Conservation (phyloP, 768 basidiomycete species). For the Tulasnella calospora region DNA sequence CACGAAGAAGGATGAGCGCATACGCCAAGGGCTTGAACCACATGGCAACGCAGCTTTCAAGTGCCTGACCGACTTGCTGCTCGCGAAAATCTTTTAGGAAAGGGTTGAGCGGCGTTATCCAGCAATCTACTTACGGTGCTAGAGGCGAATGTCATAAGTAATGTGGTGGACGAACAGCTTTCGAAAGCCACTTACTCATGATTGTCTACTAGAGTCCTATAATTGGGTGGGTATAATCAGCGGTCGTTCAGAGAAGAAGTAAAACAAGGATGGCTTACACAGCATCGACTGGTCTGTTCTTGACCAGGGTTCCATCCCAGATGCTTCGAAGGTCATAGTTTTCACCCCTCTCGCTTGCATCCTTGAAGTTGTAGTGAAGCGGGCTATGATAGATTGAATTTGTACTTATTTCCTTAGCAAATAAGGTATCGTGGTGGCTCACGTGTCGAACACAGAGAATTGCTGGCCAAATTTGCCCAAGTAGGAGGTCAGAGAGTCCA, state of each 20-base stretch:
- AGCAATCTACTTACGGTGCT: constrained; percentile 14
- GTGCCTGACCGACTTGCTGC: constrained; percentile 29
- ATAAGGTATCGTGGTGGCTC: neutral
- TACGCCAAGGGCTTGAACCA: constrained; percentile 32
- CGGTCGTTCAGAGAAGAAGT: neutral
- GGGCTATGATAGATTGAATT: constrained; percentile 24
- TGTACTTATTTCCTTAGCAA: neutral
- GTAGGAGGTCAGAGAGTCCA: neutral
- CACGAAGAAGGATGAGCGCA: constrained; percentile 30
- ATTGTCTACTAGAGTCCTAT: constrained; percentile 31
- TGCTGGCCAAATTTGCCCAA: constrained; percentile 30
- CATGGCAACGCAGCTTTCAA: constrained; percentile 29
- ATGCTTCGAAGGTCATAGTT: constrained; percentile 39
- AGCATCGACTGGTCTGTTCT: constrained; percentile 39
- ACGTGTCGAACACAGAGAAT: constrained; percentile 41
- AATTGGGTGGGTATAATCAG: neutral
- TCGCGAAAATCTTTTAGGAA: neutral
- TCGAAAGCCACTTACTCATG: constrained; percentile 26
- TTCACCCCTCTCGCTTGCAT: constrained; percentile 38
- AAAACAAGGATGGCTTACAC: constrained; percentile 30
- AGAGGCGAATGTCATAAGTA: neutral
- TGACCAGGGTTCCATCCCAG: constrained; percentile 40
- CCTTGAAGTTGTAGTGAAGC: constrained; percentile 40
- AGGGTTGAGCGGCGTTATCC: neutral
- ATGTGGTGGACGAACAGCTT: neutral